Percentiles rank a stretch among this genome's conserved stretches.
Conservation (phyloP, 176 grass and related monocot genomes). For the Oryza glumipatula region DNA sequence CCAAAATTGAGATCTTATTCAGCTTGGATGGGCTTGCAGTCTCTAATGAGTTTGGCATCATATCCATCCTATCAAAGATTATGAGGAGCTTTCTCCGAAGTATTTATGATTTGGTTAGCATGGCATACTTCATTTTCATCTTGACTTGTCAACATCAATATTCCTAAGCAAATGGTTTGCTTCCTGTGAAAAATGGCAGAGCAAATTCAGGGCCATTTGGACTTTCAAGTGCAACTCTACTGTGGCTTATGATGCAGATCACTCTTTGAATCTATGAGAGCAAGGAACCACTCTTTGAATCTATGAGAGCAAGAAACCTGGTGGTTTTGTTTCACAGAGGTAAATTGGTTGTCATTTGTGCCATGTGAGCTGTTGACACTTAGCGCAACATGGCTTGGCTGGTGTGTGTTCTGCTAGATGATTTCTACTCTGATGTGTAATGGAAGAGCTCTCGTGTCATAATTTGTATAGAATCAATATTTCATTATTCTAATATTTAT, state of each 20-base stretch:
- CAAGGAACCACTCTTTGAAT: neutral
- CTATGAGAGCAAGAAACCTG: neutral
- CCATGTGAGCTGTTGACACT: neutral
- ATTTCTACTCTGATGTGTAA: neutral
- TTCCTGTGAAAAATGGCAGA: constrained; percentile 2
- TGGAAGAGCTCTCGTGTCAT: neutral
- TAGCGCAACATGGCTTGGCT: neutral
- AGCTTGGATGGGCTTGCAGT: constrained; percentile 30
- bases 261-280: neutral
- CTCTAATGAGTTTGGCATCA: neutral
- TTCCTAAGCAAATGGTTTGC: neutral
- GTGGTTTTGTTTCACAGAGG: neutral
- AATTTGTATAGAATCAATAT: neutral
- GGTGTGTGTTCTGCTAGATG: neutral
- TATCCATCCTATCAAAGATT: constrained; percentile 5
- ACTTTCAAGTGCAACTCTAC: neutral
- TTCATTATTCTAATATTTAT: neutral
- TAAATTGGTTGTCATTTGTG: constrained; percentile 6
- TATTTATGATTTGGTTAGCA: constrained; percentile 9
- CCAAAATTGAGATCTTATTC: constrained; percentile 15
- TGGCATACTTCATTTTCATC: neutral
- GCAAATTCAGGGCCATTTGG: neutral
- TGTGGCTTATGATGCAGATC: constrained; percentile 17
- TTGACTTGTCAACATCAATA: neutral
- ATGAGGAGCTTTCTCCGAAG: constrained; percentile 10